Conservation (phyloP, 495 filamentous ascomycete species). For the Talaromyces liani region DNA sequence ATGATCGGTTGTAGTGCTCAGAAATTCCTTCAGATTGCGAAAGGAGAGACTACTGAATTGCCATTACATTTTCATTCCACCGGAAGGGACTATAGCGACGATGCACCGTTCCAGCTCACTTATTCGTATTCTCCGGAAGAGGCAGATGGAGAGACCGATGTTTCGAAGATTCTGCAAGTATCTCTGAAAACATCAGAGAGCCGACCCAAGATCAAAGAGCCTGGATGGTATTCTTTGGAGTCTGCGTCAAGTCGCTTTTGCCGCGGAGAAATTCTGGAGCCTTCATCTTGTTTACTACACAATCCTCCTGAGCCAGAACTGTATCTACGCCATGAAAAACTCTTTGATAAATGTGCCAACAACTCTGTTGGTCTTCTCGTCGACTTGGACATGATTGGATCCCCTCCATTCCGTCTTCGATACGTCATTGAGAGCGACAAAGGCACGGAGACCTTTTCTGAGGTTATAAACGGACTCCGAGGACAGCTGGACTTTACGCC, state of each 20-base stretch:
- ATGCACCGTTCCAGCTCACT: slow-evolving; percentile 41
- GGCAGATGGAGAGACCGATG: slow-evolving; percentile 49
- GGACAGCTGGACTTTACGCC: slow-evolving; percentile 82
- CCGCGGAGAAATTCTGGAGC: slow-evolving; percentile 81
- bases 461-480: slow-evolving; percentile 57
- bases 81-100: slow-evolving; percentile 40
- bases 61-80: slow-evolving; percentile 64
- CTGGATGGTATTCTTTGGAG: slow-evolving; percentile 78
- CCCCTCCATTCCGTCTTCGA: slow-evolving; percentile 73
- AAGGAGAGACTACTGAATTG: slow-evolving; percentile 58
- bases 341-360: slow-evolving; percentile 89
- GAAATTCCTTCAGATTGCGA: slow-evolving; percentile 73
- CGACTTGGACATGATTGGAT: slow-evolving; percentile 79
- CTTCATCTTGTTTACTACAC: slow-evolving; percentile 78
- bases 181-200: slow-evolving; percentile 28
- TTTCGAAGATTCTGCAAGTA: slow-evolving; percentile 38
- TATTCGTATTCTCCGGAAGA: slow-evolving; percentile 57
- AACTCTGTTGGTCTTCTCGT: slow-evolving; percentile 85
- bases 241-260: slow-evolving; percentile 74
- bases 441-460: slow-evolving; percentile 39
- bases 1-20: slow-evolving; percentile 68
- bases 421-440: slow-evolving; percentile 63
- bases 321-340: slow-evolving; percentile 62
- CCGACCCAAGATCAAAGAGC: slow-evolving; percentile 52
- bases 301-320: slow-evolving; percentile 86